A percentile compares a stretch with the other conserved stretches of the same genome.
These are phyloP conservation scores for Malus orientalis DNA, from an alignment of 306 rosid species.

Conservation along the genomic window DNA sequence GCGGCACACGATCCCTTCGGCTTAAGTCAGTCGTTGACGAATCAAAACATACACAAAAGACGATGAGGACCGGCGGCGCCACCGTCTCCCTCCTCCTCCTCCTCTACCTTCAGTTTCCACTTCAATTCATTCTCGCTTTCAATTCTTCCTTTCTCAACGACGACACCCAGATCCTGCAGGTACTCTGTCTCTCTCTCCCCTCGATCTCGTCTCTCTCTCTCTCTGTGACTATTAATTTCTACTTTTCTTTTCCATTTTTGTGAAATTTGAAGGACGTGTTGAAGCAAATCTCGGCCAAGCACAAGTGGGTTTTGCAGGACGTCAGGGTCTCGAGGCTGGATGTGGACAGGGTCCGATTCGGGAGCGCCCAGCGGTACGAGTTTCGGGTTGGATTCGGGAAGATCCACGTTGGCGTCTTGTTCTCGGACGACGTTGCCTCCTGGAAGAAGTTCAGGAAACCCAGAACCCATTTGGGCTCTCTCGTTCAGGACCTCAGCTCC, in stretches of 20 bases:
- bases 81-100: slow-evolving; percentile 15
- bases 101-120: slow-evolving; percentile 12
- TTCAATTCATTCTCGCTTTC: slow-evolving; percentile 8
- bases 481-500: slow-evolving; percentile 33
- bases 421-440: slow-evolving; percentile 45
- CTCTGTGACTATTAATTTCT: not conserved
- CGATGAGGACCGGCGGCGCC: slow-evolving; percentile 3
- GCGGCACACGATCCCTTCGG: not conserved
- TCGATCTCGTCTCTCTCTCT: not conserved
- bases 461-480: slow-evolving; percentile 38
- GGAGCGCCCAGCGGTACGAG: slow-evolving; percentile 36
- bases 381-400: slow-evolving; percentile 53
- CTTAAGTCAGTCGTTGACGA: not conserved
- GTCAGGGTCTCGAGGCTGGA: slow-evolving; percentile 45
- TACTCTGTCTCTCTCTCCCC: not conserved
- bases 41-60: not conserved
- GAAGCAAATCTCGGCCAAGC: slow-evolving; percentile 52
- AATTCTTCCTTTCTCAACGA: slow-evolving; percentile 16
- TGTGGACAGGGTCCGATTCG: slow-evolving; percentile 44
- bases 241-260: not conserved
- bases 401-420: slow-evolving; percentile 33
- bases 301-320: slow-evolving; percentile 50
- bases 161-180: slow-evolving; percentile 58
- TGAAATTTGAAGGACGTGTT: slow-evolving; percentile 49
- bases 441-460: slow-evolving; percentile 52